Evolutionary conservation across 192 early-diverging fungal genomes (phyloP).

Genomic region (Backusella tuberculispora): DNA sequence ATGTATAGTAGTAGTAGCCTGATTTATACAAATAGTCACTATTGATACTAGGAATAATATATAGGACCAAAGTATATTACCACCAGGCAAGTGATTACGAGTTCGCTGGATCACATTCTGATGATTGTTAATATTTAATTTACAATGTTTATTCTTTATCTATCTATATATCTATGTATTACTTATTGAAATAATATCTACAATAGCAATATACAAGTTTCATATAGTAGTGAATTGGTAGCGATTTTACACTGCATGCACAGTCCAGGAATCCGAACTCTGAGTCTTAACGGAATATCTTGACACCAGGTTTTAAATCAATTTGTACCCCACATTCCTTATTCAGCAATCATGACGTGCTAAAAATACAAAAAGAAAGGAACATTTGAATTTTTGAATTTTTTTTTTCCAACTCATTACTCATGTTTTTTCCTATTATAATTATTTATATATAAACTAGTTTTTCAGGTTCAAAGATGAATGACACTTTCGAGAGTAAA

Average conservation of each 20-base stretch:
- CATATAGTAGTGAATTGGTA: too few relatives aligned
- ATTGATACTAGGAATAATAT: too few relatives aligned
- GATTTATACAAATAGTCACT: too few relatives aligned
- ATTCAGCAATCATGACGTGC: constrained; percentile 6
- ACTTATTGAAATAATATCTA: too few relatives aligned
- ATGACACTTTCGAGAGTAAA: constrained; percentile 10
- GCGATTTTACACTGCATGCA: not conserved
- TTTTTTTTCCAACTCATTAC: not conserved
- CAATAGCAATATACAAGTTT: too few relatives aligned
- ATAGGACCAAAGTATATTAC: too few relatives aligned
- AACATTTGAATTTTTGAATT: not conserved
- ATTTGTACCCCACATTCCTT: constrained; percentile 1
- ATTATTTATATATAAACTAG: constrained; percentile 10
- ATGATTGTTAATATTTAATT: too few relatives aligned
- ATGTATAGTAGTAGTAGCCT: too few relatives aligned
- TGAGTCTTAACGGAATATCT: not conserved
- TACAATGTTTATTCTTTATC: too few relatives aligned
- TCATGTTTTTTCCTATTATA: not conserved
- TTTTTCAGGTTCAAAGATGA: constrained; percentile 7
- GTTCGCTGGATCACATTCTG: too few relatives aligned
- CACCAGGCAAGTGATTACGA: too few relatives aligned
- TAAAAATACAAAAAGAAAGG: constrained; percentile 13
- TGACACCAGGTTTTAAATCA: constrained; percentile 10
- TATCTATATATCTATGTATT: too few relatives aligned
- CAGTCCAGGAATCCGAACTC: not conserved